phyloP scores from a whole-genome alignment of 2,329 filamentous ascomycete species.

The Arthrobotrys sinensis region DNA sequence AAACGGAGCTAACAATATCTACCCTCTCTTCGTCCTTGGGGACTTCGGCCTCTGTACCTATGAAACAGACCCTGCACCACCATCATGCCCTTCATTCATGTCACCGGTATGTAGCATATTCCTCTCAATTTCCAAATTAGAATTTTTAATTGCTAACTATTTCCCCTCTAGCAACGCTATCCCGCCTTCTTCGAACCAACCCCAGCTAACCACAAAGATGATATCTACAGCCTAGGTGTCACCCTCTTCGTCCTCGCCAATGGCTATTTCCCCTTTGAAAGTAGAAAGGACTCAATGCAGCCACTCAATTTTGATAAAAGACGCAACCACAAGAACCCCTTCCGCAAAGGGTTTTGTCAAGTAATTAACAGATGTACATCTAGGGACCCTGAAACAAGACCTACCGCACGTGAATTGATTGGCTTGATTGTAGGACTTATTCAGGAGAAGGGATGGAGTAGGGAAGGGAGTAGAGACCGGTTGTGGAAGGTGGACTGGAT shows the following conservation, averaged over 20 bases:
- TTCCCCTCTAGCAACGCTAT: constrained; percentile 16
- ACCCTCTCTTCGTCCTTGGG: constrained; percentile 48
- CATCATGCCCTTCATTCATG: constrained; percentile 36
- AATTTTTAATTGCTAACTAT: background rate
- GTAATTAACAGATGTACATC: constrained; percentile 12
- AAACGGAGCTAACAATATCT: constrained; percentile 26
- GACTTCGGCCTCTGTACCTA: constrained; percentile 31
- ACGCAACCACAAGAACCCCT: constrained; percentile 18
- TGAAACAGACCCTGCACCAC: constrained; percentile 3
- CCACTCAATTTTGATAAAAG: constrained; percentile 10
- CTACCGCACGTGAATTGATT: background rate
- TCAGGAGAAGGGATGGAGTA: constrained; percentile 25
- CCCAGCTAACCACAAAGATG: constrained; percentile 24
- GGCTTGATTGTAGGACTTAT: background rate
- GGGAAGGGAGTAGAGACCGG: constrained; percentile 7
- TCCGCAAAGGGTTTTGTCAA: constrained; percentile 8
- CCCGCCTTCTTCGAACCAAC: background rate
- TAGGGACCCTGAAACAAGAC: background rate
- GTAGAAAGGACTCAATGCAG: background rate
- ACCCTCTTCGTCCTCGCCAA: constrained; percentile 33
- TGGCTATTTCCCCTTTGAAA: constrained; percentile 24
- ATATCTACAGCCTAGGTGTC: constrained; percentile 34
- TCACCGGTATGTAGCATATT: constrained; percentile 36
- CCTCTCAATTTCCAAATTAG: background rate
- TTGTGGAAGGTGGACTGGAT: constrained; percentile 47